These are phyloP conservation scores for Cystobasidium sp. DNA, from an alignment of 1,284 basidiomycete species.

Conservation along the genomic window DNA sequence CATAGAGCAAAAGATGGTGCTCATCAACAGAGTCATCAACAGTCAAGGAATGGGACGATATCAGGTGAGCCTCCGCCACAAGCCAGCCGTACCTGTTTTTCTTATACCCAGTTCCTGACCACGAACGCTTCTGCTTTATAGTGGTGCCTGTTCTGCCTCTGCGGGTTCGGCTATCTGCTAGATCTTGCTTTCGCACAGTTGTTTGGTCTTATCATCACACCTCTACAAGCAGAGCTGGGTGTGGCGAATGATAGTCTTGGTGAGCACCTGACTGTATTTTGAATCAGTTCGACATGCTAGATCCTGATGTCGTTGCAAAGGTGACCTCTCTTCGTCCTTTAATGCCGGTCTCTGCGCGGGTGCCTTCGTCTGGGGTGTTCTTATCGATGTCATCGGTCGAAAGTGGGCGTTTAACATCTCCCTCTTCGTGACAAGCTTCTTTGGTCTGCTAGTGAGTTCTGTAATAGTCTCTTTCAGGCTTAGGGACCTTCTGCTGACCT, in stretches of 20 bases:
- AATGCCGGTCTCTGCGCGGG: conserved; percentile 61
- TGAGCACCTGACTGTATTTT: background rate
- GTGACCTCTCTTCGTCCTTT: conserved; percentile 68
- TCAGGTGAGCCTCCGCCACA: conserved; percentile 60
- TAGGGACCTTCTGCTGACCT: background rate
- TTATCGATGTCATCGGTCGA: conserved; percentile 38
- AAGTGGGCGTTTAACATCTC: conserved; percentile 76
- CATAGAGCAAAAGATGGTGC: conserved; percentile 42
- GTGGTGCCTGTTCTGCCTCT: conserved; percentile 69
- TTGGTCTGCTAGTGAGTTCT: conserved; percentile 47
- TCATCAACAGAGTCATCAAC: conserved; percentile 70
- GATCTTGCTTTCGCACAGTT: conserved; percentile 50
- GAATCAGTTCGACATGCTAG: background rate
- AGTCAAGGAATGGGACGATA: conserved; percentile 75
- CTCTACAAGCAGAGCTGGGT: conserved; percentile 41
- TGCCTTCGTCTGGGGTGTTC: conserved; percentile 63
- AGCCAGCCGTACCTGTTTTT: conserved; percentile 9
- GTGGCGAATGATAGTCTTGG: conserved; percentile 8
- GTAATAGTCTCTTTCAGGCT: background rate
- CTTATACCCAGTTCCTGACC: background rate
- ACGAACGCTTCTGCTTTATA: conserved; percentile 57
- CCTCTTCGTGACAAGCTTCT: conserved; percentile 56
- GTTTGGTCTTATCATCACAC: conserved; percentile 47
- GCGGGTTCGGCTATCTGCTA: conserved; percentile 51
- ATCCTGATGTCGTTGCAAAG: conserved; percentile 49